Evolutionary conservation across 2,329 filamentous ascomycete genomes (phyloP).

Genomic region (Botrytis cinerea): DNA sequence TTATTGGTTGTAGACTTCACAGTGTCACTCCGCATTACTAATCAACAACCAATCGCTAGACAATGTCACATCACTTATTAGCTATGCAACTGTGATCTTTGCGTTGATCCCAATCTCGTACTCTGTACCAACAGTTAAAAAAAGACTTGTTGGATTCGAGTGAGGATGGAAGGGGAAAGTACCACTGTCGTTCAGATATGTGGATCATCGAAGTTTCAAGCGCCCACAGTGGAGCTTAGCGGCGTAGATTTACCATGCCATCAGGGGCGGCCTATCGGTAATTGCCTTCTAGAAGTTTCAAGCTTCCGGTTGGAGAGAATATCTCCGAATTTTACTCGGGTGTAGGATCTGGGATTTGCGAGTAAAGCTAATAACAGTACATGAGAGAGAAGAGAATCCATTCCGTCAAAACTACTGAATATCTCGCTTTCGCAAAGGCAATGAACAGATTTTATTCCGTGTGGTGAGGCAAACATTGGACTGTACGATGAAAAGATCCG

Average conservation of each 20-base stretch:
- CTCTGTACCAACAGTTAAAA: background rate
- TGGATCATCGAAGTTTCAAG: background rate
- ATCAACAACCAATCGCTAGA: background rate
- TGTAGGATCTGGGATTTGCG: background rate
- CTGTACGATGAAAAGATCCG: constrained; percentile 19
- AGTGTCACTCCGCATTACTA: background rate
- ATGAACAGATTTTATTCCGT: background rate
- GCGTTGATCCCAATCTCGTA: background rate
- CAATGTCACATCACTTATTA: constrained; percentile 4
- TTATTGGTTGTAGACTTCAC: background rate
- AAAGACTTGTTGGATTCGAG: background rate
- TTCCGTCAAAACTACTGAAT: background rate
- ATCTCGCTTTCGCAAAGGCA: background rate
- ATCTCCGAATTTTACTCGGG: constrained; percentile 16
- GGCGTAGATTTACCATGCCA: constrained; percentile 15
- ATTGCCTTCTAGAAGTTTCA: constrained; percentile 22
- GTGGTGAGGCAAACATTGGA: constrained; percentile 14
- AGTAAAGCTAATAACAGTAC: background rate
- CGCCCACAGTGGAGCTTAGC: constrained; percentile 13
- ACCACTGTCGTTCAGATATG: constrained; percentile 7
- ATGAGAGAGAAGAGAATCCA: background rate
- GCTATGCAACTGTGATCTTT: background rate
- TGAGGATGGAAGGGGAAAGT: constrained; percentile 1
- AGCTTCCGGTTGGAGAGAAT: constrained; percentile 13
- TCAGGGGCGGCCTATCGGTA: constrained; percentile 21